Evolutionary conservation across 1,284 basidiomycete species (phyloP).

Genomic region (Hemileia vastatrix): DNA sequence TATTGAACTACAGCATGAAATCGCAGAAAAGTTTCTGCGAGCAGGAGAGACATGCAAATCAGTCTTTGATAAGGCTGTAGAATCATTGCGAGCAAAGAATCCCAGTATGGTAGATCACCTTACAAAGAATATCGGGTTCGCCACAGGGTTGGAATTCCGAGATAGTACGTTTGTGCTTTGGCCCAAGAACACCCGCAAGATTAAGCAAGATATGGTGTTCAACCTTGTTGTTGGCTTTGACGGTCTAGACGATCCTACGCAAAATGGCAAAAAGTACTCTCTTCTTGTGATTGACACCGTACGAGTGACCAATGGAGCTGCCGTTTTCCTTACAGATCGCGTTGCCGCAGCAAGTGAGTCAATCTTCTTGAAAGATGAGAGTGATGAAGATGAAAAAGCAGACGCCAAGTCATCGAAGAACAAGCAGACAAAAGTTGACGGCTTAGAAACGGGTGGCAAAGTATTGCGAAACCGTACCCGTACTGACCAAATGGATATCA

Average conservation of each 20-base stretch:
- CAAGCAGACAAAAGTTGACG: slow-evolving; percentile 27
- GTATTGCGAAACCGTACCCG: slow-evolving; percentile 73
- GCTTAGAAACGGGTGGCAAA: slow-evolving; percentile 66
- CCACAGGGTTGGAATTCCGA: slow-evolving; percentile 75
- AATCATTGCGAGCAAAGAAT: slow-evolving; percentile 63
- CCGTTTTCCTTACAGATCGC: slow-evolving; percentile 68
- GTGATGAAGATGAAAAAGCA: slow-evolving; percentile 50
- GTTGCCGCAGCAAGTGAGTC: slow-evolving; percentile 72
- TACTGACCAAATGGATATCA: slow-evolving; percentile 62
- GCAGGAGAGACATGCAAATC: slow-evolving; percentile 68
- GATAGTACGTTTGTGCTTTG: slow-evolving; percentile 75
- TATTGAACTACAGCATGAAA: slow-evolving; percentile 64
- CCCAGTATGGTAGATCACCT: slow-evolving; percentile 72
- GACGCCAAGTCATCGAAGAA: slow-evolving; percentile 49
- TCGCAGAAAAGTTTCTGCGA: slow-evolving; percentile 66
- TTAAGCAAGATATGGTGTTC: slow-evolving; percentile 74
- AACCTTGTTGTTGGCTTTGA: slow-evolving; percentile 74
- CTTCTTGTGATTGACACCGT: slow-evolving; percentile 81
- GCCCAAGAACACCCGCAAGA: slow-evolving; percentile 61
- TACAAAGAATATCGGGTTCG: slow-evolving; percentile 82
- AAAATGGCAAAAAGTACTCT: slow-evolving; percentile 68
- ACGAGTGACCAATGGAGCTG: slow-evolving; percentile 60
- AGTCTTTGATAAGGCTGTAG: slow-evolving; percentile 66
- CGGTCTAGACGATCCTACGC: slow-evolving; percentile 62
- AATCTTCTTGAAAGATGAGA: slow-evolving; percentile 63